These are phyloP conservation scores for Ascochyta koolunga DNA, from an alignment of 2,329 filamentous ascomycete species.

Conservation along the genomic window DNA sequence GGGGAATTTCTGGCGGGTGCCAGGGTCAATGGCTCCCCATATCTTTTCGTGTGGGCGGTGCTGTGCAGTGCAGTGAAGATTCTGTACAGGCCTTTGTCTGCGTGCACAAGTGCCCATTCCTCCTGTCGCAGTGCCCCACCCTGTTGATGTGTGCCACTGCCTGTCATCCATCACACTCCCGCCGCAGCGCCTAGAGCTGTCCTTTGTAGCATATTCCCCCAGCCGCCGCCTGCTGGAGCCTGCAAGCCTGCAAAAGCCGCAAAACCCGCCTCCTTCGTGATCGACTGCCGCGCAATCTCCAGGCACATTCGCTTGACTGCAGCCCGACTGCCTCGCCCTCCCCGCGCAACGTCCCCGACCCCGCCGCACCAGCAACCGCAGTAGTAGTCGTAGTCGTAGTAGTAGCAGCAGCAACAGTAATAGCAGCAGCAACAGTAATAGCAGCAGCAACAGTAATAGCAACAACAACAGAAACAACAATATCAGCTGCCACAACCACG, in stretches of 20 bases:
- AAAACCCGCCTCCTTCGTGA: constrained; percentile 16
- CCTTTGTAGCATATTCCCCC: constrained; percentile 25
- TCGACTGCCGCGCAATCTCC: constrained; percentile 10
- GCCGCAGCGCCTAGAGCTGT: constrained; percentile 37
- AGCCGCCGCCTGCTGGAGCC: constrained; percentile 24
- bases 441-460: neutral
- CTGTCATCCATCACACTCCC: constrained; percentile 30
- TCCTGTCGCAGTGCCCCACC: constrained; percentile 26
- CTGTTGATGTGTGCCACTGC: constrained; percentile 11
- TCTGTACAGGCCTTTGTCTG: constrained; percentile 19
- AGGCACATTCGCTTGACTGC: neutral
- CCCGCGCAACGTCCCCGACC: constrained; percentile 6
- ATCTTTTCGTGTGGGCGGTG: constrained; percentile 12
- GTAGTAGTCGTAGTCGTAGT: too few species aligned
- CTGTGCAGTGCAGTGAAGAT: constrained; percentile 19
- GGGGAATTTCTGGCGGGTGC: constrained; percentile 26
- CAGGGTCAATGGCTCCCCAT: constrained; percentile 21
- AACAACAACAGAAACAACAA: neutral
- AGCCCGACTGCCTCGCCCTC: neutral
- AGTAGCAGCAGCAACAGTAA: too few species aligned
- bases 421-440: too few species aligned
- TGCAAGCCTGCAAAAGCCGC: constrained; percentile 7
- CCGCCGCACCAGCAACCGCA: neutral
- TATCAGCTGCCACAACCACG: constrained; percentile 3
- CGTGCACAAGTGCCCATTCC: constrained; percentile 14